Evolutionary conservation across 2,329 filamentous ascomycete species (phyloP).

Genomic region (Immersiporthe knoxdaviesiana): DNA sequence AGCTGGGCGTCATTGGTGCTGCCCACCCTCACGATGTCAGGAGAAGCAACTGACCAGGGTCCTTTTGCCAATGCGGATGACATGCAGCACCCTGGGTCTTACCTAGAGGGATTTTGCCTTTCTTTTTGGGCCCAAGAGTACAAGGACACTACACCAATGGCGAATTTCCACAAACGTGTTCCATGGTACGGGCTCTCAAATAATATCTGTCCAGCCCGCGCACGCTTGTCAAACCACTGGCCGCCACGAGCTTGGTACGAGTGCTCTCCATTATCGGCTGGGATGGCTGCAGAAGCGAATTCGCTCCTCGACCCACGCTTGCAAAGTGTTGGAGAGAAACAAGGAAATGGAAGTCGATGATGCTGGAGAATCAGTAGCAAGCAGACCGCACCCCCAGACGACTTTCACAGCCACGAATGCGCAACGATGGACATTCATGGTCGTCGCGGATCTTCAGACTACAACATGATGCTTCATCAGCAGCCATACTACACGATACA

Average conservation of each 20-base stretch:
- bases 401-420: neutral
- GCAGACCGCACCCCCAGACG: neutral
- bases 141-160: neutral
- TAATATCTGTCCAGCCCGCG: neutral
- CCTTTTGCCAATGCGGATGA: neutral
- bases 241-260: neutral
- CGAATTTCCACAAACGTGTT: neutral
- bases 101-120: neutral
- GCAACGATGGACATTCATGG: neutral
- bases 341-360: neutral
- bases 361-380: neutral
- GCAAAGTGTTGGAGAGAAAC: neutral
- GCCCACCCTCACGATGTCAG: neutral
- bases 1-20: neutral
- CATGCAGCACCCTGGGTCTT: neutral
- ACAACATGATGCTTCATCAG: neutral
- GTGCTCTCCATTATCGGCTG: neutral
- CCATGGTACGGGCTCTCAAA: neutral
- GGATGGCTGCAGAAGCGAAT: conserved; percentile 1
- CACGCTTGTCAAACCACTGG: neutral
- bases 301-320: neutral
- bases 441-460: neutral
- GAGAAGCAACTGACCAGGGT: neutral
- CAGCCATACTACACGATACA: neutral
- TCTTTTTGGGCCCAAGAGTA: neutral